phyloP scores from a whole-genome alignment of 306 rosid genomes.

The Begonia masoniana region DNA sequence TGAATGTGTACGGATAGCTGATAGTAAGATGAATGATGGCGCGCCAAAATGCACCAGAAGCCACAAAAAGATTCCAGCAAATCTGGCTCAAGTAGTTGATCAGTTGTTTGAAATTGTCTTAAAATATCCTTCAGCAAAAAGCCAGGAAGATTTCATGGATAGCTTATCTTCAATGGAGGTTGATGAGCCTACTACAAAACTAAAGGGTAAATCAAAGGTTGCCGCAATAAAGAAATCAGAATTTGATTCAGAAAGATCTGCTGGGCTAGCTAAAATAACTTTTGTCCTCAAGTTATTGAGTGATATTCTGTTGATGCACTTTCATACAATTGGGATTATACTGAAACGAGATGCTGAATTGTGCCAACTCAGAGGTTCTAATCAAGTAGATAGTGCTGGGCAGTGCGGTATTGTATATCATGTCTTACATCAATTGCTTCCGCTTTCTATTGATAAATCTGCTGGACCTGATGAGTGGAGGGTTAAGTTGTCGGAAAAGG shows the following conservation, averaged over 20 bases:
- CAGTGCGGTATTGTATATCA: constrained; percentile 70
- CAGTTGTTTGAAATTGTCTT: constrained; percentile 93
- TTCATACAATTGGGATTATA: constrained; percentile 82
- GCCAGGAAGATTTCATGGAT: constrained; percentile 36
- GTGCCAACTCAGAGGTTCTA: constrained; percentile 69
- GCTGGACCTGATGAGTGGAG: constrained; percentile 99
- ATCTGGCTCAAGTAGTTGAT: constrained; percentile 89
- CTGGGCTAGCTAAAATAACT: constrained; percentile 86
- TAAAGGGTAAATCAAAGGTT: constrained; percentile 92
- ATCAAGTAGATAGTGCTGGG: constrained; percentile 49
- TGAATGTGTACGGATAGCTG: constrained; percentile 69
- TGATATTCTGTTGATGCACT: constrained; percentile 90
- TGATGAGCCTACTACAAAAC: constrained; percentile 81
- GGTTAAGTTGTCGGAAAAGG: constrained; percentile 83
- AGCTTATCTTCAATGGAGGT: constrained; percentile 64
- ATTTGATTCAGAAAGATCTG: constrained; percentile 73
- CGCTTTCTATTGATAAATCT: constrained; percentile 70
- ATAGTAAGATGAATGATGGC: constrained; percentile 71
- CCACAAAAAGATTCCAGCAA: constrained; percentile 84
- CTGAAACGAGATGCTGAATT: constrained; percentile 86
- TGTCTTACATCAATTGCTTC: constrained; percentile 61
- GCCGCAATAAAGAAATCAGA: constrained; percentile 44
- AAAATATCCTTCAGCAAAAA: constrained; percentile 50
- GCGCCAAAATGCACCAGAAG: constrained; percentile 65
- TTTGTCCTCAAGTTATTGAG: constrained; percentile 90